Evolutionary conservation across 2,329 filamentous ascomycete species (phyloP).

Genomic region (Calonectria ilicicola): DNA sequence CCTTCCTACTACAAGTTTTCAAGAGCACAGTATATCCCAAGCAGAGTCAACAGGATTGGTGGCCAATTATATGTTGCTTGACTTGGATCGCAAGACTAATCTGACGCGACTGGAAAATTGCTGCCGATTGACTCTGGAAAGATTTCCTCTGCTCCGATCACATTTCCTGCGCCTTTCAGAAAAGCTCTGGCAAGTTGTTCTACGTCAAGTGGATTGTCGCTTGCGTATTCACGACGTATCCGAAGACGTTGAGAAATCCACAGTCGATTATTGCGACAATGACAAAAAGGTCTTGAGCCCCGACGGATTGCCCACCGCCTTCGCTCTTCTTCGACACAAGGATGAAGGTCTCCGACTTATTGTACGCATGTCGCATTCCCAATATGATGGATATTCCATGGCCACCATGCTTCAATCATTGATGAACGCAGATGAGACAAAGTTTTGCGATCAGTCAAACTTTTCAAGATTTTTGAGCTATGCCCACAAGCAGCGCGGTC

Average conservation of each 20-base stretch:
- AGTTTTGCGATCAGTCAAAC: conserved; percentile 13
- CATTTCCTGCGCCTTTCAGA: conserved; percentile 29
- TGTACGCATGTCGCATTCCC: conserved; percentile 56
- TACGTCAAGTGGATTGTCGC: conserved; percentile 17
- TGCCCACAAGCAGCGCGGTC: neutral
- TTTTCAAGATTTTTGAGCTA: conserved; percentile 36
- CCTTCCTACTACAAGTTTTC: conserved; percentile 29
- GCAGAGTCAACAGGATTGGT: conserved; percentile 20
- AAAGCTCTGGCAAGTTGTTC: conserved; percentile 36
- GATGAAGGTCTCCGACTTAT: conserved; percentile 33
- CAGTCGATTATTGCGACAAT: conserved; percentile 15
- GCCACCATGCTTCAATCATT: conserved; percentile 49
- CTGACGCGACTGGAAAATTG: conserved; percentile 29
- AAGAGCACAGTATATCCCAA: conserved; percentile 10
- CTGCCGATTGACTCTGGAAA: conserved; percentile 24
- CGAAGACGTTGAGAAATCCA: conserved; percentile 24
- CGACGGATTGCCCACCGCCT: conserved; percentile 22
- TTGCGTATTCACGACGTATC: conserved; percentile 18
- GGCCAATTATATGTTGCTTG: conserved; percentile 38
- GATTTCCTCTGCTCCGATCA: conserved; percentile 35
- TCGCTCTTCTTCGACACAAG: conserved; percentile 32
- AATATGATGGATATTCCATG: conserved; percentile 60
- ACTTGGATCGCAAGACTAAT: conserved; percentile 30
- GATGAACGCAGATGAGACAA: neutral
- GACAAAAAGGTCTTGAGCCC: conserved; percentile 2